Evolutionary conservation across 805 yeast genomes (phyloP).

Genomic region (Saccharomycopsis malanga): DNA sequence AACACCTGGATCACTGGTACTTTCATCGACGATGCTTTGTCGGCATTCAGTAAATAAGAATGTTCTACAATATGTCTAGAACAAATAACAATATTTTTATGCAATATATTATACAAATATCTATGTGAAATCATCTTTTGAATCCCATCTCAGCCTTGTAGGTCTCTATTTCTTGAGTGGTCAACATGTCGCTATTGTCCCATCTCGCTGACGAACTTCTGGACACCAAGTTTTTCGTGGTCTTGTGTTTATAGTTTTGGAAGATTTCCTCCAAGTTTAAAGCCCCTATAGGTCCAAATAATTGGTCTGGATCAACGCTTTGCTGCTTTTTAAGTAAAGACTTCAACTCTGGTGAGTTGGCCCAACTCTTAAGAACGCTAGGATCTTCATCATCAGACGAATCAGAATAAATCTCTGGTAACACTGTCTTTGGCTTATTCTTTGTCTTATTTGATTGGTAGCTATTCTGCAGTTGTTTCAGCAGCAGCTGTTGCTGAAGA

Average conservation of each 20-base stretch:
- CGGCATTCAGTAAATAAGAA: slow-evolving; percentile 34
- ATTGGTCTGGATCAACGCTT: slow-evolving; percentile 52
- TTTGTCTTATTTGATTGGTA: not conserved
- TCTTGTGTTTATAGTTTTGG: slow-evolving; percentile 26
- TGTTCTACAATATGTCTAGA: no score
- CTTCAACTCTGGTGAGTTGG: slow-evolving; percentile 49
- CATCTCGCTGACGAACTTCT: slow-evolving; percentile 19
- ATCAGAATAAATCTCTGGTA: slow-evolving; percentile 44
- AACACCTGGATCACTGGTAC: slow-evolving; percentile 56
- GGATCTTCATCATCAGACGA: slow-evolving; percentile 50
- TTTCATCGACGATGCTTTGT: slow-evolving; percentile 40
- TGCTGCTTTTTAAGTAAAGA: slow-evolving; percentile 40
- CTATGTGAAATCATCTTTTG: slow-evolving; percentile 53
- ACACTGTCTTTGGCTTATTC: slow-evolving; percentile 22
- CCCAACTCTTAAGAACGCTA: slow-evolving; percentile 51
- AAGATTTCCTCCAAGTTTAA: slow-evolving; percentile 66
- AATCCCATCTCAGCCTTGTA: slow-evolving; percentile 18
- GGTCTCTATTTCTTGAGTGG: slow-evolving; percentile 10
- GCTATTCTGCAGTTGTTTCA: not conserved
- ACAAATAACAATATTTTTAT: no score
- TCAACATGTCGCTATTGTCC: slow-evolving; percentile 12
- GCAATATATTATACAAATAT: no score
- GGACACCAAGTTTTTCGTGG: not conserved
- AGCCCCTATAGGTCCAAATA: slow-evolving; percentile 72
- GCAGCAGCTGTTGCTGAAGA: not conserved